Base-by-base conservation (phyloP, 169 alveolate species). In the Cryptosporidium tyzzeri region DNA sequence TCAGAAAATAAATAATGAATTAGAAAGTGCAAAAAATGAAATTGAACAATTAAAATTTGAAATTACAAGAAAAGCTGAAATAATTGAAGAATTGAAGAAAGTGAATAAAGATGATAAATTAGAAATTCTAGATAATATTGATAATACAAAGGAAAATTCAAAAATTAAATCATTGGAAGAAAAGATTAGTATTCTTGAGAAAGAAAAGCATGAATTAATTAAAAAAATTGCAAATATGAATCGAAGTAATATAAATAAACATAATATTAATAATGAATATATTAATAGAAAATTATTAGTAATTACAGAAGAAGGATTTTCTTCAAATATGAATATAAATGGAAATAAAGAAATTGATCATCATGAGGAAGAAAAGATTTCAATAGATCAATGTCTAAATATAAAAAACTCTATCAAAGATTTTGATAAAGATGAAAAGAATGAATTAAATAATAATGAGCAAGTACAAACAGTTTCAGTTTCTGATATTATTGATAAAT, bases 11-110 rank as follows among this genome's bases (percentile, higher is more conserved):
- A 65, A 41, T 26, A n/a, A 10, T 41, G 80, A 80, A n/a, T 39
- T 80, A 18, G 80, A 80, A 39, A 29, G 41, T 44, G 71, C 89
- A 41, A 80, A 62, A 44, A 80, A 41, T 45, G 89, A 80, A n/a
- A 80, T 80, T 59, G 35, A 80, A 5, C 69, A 80, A 48, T 65
- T 80, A 45, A 80, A 65, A 21, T 41, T 39, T 45, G 89, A 80
- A 44, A 65, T 80, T 29, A 41, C 14, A 14, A 62, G 80, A 39
- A 80, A 65, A 26, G 71, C 80, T 16, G 74, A 80, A 12, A 80
- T 62, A 6, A 80, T 80, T 62, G 53, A 80, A 39, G 89, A 80
- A 44, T 37, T 80, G 45, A 62, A 50, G 62, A 41, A 50, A 37
- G 37, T 21, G 1, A 65, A 80, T 62, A 65, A 33, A 65, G 33